phyloP scores from a whole-genome alignment of 257 asterid species.

The Fraxinus cuspidata region DNA sequence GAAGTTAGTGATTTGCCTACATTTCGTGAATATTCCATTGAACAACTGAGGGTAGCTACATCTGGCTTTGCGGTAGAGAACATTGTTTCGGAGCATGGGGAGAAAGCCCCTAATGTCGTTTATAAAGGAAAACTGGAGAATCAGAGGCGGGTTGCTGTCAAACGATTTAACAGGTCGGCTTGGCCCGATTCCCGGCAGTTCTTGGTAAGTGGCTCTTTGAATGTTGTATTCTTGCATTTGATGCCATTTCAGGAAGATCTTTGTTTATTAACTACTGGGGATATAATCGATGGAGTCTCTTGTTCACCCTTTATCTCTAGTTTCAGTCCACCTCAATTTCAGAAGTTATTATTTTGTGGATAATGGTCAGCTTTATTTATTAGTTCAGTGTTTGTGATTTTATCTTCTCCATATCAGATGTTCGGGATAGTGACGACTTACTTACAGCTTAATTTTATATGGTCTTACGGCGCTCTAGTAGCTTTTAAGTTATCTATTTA shows the following conservation, averaged over 20 bases:
- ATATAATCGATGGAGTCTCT: neutral
- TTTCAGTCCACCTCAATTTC: neutral
- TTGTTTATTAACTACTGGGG: slow-evolving; percentile 10
- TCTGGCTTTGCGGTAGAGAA: slow-evolving; percentile 91
- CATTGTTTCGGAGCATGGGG: slow-evolving; percentile 95
- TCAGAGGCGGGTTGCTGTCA: slow-evolving; percentile 84
- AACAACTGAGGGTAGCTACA: slow-evolving; percentile 80
- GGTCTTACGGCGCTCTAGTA: slow-evolving; percentile 7
- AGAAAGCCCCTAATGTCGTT: slow-evolving; percentile 95
- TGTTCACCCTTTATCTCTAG: neutral
- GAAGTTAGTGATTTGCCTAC: slow-evolving; percentile 75
- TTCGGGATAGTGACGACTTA: neutral
- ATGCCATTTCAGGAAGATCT: neutral
- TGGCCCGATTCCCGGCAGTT: slow-evolving; percentile 91
- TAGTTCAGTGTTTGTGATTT: neutral
- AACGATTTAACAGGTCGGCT: slow-evolving; percentile 88
- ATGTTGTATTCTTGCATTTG: neutral
- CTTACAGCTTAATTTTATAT: neutral
- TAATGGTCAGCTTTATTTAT: neutral
- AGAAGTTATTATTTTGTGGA: neutral
- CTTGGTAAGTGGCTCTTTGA: slow-evolving; percentile 52
- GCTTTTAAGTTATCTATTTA: neutral
- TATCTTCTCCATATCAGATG: neutral
- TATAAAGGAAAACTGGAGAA: slow-evolving; percentile 85
- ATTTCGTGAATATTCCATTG: slow-evolving; percentile 83